phyloP scores from a whole-genome alignment of 768 basidiomycete genomes.

The Tylopilus rubrobrunneus region DNA sequence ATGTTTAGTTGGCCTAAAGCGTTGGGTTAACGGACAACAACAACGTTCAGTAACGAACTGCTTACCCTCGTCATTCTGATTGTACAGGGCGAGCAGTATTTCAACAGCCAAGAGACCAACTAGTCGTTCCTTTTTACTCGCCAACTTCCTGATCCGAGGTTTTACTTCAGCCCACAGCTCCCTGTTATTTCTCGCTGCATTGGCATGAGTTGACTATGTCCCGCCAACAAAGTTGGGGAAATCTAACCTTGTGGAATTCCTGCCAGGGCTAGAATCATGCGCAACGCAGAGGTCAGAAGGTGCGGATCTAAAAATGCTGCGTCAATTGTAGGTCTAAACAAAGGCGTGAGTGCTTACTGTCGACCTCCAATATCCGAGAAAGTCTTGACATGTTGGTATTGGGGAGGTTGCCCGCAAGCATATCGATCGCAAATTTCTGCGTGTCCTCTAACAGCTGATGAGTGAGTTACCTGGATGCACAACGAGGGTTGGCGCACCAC shows the following conservation, averaged over 20 bases:
- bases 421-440: not conserved
- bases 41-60: not conserved
- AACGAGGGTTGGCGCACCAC: slow-evolving; percentile 7
- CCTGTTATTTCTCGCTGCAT: not conserved
- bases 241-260: slow-evolving; percentile 13
- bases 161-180: not conserved
- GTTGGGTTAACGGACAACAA: not conserved
- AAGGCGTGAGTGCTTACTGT: slow-evolving; percentile 1
- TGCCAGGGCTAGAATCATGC: slow-evolving; percentile 15
- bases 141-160: slow-evolving; percentile 13
- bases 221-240: not conserved
- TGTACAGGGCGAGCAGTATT: slow-evolving; percentile 10
- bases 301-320: slow-evolving; percentile 3
- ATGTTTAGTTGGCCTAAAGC: slow-evolving; percentile 10
- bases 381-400: slow-evolving; percentile 5
- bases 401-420: not conserved
- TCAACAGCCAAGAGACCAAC: slow-evolving; percentile 20
- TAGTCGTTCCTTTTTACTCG: not conserved
- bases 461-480: not conserved
- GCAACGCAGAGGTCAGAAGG: slow-evolving; percentile 14
- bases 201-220: too few relatives aligned
- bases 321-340: not conserved
- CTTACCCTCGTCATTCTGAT: slow-evolving; percentile 3
- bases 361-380: slow-evolving; percentile 10
- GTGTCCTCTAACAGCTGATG: slow-evolving; percentile 8